Conservation (phyloP, 208 protist species). For the Tritrichomonas musculus region DNA sequence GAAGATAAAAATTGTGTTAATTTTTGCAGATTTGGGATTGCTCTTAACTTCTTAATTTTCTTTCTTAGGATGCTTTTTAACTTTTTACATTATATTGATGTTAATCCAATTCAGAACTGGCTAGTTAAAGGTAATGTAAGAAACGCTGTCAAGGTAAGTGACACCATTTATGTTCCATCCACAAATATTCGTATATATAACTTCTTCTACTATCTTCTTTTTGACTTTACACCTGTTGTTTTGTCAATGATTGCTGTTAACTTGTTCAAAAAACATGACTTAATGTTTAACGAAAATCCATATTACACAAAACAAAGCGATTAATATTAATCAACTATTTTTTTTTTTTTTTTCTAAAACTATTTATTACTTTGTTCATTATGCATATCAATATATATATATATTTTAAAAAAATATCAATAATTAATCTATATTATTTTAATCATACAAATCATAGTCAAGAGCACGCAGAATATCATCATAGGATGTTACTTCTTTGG, state of each 20-base stretch:
- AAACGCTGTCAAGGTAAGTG: background rate
- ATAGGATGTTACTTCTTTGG: too few species aligned
- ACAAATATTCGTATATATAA: background rate
- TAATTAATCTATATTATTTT: too few species aligned
- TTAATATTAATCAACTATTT: too few species aligned
- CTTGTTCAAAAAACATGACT: conserved; percentile 11
- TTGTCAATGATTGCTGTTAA: background rate
- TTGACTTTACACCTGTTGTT: background rate
- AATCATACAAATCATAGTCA: too few species aligned
- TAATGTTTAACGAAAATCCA: conserved; percentile 30
- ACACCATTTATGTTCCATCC: background rate
- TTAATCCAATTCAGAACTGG: background rate
- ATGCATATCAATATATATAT: too few species aligned
- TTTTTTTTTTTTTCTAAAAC: too few species aligned
- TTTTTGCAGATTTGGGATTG: background rate
- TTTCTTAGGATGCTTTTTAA: background rate
- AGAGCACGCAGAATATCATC: too few species aligned
- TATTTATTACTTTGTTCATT: too few species aligned
- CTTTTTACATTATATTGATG: background rate
- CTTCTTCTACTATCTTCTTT: background rate
- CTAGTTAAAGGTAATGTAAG: background rate
- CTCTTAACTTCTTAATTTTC: background rate
- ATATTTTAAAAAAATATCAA: too few species aligned
- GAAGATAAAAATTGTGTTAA: background rate
- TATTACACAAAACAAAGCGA: conserved; percentile 30